Evolutionary conservation across 2,329 filamentous ascomycete genomes (phyloP).

Genomic region (Colletotrichum orchidophilum): DNA sequence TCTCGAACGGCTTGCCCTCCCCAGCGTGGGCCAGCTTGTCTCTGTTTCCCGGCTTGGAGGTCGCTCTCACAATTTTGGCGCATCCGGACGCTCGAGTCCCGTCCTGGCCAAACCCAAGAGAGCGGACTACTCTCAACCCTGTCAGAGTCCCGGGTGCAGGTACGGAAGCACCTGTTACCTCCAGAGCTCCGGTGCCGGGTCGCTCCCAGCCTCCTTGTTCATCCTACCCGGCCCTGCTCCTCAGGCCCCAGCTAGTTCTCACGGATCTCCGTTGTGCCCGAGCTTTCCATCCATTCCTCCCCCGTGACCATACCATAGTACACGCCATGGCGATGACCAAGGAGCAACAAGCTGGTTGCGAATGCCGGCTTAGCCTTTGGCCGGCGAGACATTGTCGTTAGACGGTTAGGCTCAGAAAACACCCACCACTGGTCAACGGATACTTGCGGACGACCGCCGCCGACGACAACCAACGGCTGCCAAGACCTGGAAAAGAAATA

Average conservation of each 20-base stretch:
- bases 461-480: conserved; percentile 31
- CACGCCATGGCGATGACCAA: too few relatives aligned
- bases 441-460: conserved; percentile 13
- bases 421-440: conserved; percentile 8
- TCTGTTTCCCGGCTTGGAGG: neutral
- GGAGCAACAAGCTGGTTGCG: neutral
- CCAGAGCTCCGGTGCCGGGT: conserved; percentile 10
- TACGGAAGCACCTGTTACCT: neutral
- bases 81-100: neutral
- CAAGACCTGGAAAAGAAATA: conserved; percentile 28
- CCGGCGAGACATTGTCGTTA: conserved; percentile 19
- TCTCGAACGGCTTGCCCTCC: neutral
- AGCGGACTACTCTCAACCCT: conserved; percentile 3
- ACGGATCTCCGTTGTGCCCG: conserved; percentile 19
- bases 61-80: neutral
- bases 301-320: neutral
- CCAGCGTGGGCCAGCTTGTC: neutral
- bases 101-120: neutral
- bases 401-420: conserved; percentile 10
- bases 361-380: conserved; percentile 10
- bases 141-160: conserved; percentile 4
- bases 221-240: conserved; percentile 8
- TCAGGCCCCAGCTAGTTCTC: conserved; percentile 10
- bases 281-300: conserved; percentile 22
- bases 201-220: conserved; percentile 18